Conservation (phyloP, 2,329 filamentous ascomycete species). For the Orbilia quercus region DNA sequence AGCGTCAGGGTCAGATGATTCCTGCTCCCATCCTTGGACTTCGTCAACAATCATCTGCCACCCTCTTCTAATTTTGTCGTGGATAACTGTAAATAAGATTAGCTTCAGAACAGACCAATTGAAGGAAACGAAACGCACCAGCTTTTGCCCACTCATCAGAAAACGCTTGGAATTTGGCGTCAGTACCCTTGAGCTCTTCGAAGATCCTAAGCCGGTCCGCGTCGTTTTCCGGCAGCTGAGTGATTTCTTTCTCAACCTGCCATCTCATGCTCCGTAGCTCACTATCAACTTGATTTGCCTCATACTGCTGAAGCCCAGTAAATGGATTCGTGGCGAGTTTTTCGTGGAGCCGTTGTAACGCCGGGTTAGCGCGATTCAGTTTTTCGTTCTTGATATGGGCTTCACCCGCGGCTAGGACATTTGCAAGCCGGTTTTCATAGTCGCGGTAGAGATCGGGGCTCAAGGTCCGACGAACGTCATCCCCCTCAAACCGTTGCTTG, state of each 20-base stretch:
- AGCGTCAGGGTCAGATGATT: constrained; percentile 3
- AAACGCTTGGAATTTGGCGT: constrained; percentile 25
- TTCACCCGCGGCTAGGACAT: constrained; percentile 15
- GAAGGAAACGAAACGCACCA: constrained; percentile 9
- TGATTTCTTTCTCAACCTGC: constrained; percentile 41
- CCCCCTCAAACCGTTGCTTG: constrained; percentile 27
- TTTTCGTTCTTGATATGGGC: constrained; percentile 12
- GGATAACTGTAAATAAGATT: constrained; percentile 1
- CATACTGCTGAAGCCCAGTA: constrained; percentile 18
- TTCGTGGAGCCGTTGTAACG: constrained; percentile 27
- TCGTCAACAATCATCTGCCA: constrained; percentile 28
- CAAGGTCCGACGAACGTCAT: constrained; percentile 23
- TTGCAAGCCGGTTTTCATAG: constrained; percentile 17
- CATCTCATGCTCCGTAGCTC: constrained; percentile 38
- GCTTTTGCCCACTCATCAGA: constrained; percentile 39
- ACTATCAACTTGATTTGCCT: constrained; percentile 27
- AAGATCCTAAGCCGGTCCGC: constrained; percentile 23
- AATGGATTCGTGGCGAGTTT: constrained; percentile 36
- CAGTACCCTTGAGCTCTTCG: constrained; percentile 12
- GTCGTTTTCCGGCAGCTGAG: constrained; percentile 25
- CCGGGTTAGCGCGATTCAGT: constrained; percentile 26
- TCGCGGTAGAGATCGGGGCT: constrained; percentile 17
- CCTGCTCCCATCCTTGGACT: constrained; percentile 37
- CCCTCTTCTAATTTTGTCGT: constrained; percentile 16
- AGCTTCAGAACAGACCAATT: background rate